Conservation (phyloP, 2,329 filamentous ascomycete genomes). For the Pseudopithomyces chartarum region DNA sequence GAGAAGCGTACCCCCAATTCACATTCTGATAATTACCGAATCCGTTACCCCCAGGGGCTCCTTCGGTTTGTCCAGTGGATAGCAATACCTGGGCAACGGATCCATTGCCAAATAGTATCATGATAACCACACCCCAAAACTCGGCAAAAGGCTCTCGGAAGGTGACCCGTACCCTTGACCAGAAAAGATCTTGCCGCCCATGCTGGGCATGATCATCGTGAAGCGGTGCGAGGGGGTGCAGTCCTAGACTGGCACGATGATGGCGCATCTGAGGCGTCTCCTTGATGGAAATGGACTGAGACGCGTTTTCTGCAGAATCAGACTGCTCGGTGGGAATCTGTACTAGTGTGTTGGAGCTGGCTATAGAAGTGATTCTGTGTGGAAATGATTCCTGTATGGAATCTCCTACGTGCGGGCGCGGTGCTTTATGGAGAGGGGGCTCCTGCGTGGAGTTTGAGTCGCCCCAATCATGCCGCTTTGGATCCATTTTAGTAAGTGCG, state of each 20-base stretch:
- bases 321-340: background rate
- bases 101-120: slow-evolving; percentile 53
- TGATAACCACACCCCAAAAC: slow-evolving; percentile 50
- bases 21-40: slow-evolving; percentile 51
- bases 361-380: background rate
- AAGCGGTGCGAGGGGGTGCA: slow-evolving; percentile 49
- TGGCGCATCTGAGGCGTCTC: background rate
- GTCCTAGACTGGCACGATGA: slow-evolving; percentile 28
- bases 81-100: slow-evolving; percentile 51
- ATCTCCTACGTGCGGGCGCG: background rate
- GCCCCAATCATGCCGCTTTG: background rate
- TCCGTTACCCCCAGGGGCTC: slow-evolving; percentile 49
- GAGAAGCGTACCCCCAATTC: slow-evolving; percentile 45
- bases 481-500: background rate
- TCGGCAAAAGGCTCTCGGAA: slow-evolving; percentile 52
- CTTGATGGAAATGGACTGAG: background rate
- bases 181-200: slow-evolving; percentile 41
- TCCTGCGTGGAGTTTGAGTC: background rate
- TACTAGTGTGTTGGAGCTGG: background rate
- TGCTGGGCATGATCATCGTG: slow-evolving; percentile 48
- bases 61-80: slow-evolving; percentile 41
- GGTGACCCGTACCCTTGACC: slow-evolving; percentile 43
- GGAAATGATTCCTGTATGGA: background rate
- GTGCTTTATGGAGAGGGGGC: background rate
- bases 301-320: background rate